phyloP scores from a whole-genome alignment of 805 yeast genomes.

The Peterozyma xylosa region DNA sequence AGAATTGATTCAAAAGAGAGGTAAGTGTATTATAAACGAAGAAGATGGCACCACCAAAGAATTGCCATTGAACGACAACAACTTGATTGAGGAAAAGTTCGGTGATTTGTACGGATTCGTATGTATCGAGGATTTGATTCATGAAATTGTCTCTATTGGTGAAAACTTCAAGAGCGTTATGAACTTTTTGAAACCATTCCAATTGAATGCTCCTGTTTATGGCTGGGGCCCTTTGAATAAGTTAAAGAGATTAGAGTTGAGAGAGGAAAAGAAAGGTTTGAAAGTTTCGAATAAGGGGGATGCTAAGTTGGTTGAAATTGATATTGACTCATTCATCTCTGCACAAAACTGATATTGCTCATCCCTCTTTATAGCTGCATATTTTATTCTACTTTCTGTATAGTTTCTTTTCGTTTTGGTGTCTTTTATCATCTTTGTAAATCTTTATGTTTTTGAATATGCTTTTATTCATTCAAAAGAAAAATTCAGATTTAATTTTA shows the following conservation, averaged over 20 bases:
- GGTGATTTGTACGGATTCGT: constrained; percentile 57
- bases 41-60: constrained; percentile 23
- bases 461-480: no score
- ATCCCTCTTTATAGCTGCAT: no score
- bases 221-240: constrained; percentile 73
- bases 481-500: no score
- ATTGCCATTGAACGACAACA: constrained; percentile 63
- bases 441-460: no score
- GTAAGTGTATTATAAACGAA: constrained; percentile 36
- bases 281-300: constrained; percentile 52
- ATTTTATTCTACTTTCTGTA: no score
- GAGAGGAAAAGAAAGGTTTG: constrained; percentile 36
- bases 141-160: constrained; percentile 58
- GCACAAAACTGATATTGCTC: constrained; percentile 33
- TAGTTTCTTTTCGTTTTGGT: no score
- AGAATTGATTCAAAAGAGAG: constrained; percentile 70
- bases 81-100: constrained; percentile 63
- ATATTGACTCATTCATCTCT: constrained; percentile 61
- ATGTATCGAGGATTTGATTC: constrained; percentile 76
- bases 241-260: constrained; percentile 53
- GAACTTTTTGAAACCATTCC: constrained; percentile 64
- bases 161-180: constrained; percentile 55
- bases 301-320: constrained; percentile 62
- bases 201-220: constrained; percentile 57
- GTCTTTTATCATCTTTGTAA: no score